A percentile compares a stretch with the other conserved stretches of the same genome.
Conservation (phyloP, 1,284 basidiomycete genomes). For the Cutaneotrichosporon curvatum region DNA sequence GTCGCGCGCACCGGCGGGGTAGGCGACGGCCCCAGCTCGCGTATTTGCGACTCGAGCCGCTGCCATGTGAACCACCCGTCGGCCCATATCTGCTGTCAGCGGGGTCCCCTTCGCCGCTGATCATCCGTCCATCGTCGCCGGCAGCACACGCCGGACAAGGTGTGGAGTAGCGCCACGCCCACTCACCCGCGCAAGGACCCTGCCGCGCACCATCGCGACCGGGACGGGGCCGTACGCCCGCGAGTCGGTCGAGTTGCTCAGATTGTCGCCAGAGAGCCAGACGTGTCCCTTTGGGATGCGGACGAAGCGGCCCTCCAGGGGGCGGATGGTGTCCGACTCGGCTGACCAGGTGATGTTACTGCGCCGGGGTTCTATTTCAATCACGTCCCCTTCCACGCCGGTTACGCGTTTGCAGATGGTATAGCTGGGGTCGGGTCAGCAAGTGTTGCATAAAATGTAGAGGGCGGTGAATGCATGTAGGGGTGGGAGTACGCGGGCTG, state of each 20-base stretch:
- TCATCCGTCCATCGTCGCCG: no score
- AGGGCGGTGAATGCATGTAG: no score
- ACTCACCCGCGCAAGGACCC: conserved; percentile 66
- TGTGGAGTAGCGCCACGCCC: neutral
- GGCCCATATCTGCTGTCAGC: conserved; percentile 5
- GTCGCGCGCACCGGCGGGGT: neutral
- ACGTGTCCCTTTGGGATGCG: conserved; percentile 72
- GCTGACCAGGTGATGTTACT: conserved; percentile 31
- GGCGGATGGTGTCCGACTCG: no score
- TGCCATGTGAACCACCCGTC: conserved; percentile 1
- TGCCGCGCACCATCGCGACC: conserved; percentile 69
- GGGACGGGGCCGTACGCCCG: conserved; percentile 86
- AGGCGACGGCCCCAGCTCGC: conserved; percentile 1
- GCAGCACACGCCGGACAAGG: no score
- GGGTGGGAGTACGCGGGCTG: no score
- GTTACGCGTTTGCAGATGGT: conserved; percentile 85
- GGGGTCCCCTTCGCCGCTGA: no score
- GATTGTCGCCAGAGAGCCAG: conserved; percentile 92
- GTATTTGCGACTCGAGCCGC: neutral
- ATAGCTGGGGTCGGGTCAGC: conserved; percentile 4
- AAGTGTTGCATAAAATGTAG: no score
- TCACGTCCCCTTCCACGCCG: conserved; percentile 79
- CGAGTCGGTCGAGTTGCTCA: conserved; percentile 75
- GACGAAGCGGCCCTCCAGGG: conserved; percentile 54
- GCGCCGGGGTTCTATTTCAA: conserved; percentile 69